phyloP scores from a whole-genome alignment of 805 yeast genomes.

The Candida quercuum region DNA sequence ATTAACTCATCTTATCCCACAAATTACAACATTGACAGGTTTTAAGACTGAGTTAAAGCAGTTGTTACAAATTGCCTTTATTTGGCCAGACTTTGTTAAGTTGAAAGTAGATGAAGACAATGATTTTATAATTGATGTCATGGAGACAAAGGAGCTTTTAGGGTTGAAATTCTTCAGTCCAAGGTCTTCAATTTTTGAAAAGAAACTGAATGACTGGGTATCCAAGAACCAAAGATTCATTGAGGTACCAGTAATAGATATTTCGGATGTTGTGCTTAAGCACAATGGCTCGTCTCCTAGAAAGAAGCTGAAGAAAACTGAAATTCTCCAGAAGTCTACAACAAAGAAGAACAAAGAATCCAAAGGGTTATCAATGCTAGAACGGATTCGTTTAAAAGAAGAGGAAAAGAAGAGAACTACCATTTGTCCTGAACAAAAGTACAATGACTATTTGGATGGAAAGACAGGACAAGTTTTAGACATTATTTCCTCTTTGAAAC shows the following conservation, averaged over 20 bases:
- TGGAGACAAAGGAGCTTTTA: conserved; percentile 7
- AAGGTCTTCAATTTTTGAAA: conserved; percentile 8
- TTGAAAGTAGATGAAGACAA: conserved; percentile 13
- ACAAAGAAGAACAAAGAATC: conserved; percentile 25
- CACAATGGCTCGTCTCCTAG: conserved; percentile 5
- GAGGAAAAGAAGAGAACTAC: conserved; percentile 11
- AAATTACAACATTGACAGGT: conserved; percentile 9
- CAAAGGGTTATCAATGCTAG: conserved; percentile 24
- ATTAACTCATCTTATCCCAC: conserved; percentile 10
- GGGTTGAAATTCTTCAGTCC: conserved; percentile 4
- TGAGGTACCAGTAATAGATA: conserved; percentile 12
- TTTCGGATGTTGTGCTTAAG: not conserved
- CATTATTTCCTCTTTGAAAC: conserved; percentile 20
- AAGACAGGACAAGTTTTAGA: conserved; percentile 28
- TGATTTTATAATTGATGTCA: conserved; percentile 16
- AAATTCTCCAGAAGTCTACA: conserved; percentile 11
- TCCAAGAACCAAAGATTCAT: conserved; percentile 2
- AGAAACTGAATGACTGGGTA: conserved; percentile 15
- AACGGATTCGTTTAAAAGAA: conserved; percentile 37
- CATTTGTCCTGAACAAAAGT: conserved; percentile 21
- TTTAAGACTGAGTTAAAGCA: conserved; percentile 9
- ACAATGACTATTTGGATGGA: conserved; percentile 21
- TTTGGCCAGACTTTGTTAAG: conserved; percentile 17
- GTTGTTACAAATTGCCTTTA: conserved; percentile 11
- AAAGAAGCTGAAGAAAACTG: conserved; percentile 9